A percentile compares a stretch with the other conserved stretches of the same genome.
Evolutionary conservation across 2,329 filamentous ascomycete species (phyloP).

Genomic region (Plenodomus biglobosus): DNA sequence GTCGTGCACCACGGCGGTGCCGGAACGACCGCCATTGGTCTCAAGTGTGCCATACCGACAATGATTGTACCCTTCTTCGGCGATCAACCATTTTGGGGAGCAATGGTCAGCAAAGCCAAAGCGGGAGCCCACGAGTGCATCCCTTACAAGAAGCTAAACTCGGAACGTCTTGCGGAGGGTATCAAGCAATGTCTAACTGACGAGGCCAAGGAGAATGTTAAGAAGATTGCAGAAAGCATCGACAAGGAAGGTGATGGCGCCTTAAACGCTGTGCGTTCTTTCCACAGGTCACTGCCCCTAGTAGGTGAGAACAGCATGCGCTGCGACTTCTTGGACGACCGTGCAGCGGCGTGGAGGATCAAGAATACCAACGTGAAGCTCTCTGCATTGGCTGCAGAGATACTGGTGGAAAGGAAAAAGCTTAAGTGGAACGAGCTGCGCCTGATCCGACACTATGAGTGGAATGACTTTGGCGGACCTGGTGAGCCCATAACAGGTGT

Average conservation of each 20-base stretch:
- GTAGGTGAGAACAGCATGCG: constrained; percentile 54
- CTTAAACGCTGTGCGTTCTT: constrained; percentile 66
- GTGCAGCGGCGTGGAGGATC: constrained; percentile 66
- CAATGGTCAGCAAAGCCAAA: constrained; percentile 64
- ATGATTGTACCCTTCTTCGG: constrained; percentile 77
- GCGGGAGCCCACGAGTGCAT: constrained; percentile 65
- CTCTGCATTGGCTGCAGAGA: constrained; percentile 65
- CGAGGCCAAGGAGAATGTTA: constrained; percentile 60
- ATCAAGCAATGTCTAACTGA: constrained; percentile 68
- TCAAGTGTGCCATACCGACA: constrained; percentile 70
- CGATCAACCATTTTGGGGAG: constrained; percentile 65
- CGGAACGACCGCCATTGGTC: constrained; percentile 72
- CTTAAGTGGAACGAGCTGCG: constrained; percentile 65
- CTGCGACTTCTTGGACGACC: constrained; percentile 65
- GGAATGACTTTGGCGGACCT: constrained; percentile 76
- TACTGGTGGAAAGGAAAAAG: constrained; percentile 63
- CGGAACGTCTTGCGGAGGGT: constrained; percentile 67
- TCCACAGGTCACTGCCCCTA: constrained; percentile 63
- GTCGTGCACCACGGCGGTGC: constrained; percentile 78
- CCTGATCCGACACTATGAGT: constrained; percentile 67
- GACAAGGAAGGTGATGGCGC: constrained; percentile 66
- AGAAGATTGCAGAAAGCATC: constrained; percentile 63
- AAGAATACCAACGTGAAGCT: constrained; percentile 63
- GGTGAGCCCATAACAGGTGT: constrained; percentile 71
- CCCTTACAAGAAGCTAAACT: constrained; percentile 67